Conservation (phyloP, 2,329 filamentous ascomycete species). For the Pyrenochaeta sp. region DNA sequence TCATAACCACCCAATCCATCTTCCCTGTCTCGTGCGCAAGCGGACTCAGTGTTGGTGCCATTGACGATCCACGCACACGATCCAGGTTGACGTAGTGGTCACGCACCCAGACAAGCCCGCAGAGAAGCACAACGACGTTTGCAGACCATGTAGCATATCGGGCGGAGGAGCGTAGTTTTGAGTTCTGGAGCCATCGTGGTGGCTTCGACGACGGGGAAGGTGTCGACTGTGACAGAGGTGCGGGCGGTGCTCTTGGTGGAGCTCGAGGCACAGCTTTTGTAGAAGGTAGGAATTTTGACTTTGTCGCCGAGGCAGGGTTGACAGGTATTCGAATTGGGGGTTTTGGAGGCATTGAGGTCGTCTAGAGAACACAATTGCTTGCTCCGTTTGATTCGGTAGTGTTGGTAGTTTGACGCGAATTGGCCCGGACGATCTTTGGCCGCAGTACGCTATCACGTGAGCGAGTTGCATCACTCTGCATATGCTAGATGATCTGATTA, state of each 20-base stretch:
- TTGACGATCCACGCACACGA: constrained; percentile 52
- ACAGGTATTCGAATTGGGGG: constrained; percentile 25
- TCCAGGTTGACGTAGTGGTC: constrained; percentile 52
- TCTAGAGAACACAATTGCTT: neutral
- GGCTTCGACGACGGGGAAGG: constrained; percentile 4
- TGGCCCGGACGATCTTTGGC: neutral
- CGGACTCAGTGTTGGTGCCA: constrained; percentile 58
- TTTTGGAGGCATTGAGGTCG: constrained; percentile 34
- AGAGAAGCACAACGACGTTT: constrained; percentile 23
- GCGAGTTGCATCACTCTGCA: neutral
- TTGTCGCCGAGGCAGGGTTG: constrained; percentile 9
- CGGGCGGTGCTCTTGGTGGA: constrained; percentile 7
- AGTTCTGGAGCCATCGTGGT: constrained; percentile 12
- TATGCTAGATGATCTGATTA: constrained; percentile 6
- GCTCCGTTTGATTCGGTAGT: neutral
- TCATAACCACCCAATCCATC: constrained; percentile 51
- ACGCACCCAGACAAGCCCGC: constrained; percentile 44
- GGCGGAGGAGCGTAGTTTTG: constrained; percentile 9
- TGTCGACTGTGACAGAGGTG: constrained; percentile 3
- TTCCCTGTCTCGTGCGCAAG: constrained; percentile 49
- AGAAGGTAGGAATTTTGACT: constrained; percentile 4
- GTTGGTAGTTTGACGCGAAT: constrained; percentile 14
- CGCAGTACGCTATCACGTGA: constrained; percentile 17
- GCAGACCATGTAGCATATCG: constrained; percentile 21
- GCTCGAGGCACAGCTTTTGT: constrained; percentile 5